Evolutionary conservation across 371 early-diverging fungal genomes (phyloP), one percentile per base, ranked within the genome.

Genomic region (Scutellospora calospora): DNA sequence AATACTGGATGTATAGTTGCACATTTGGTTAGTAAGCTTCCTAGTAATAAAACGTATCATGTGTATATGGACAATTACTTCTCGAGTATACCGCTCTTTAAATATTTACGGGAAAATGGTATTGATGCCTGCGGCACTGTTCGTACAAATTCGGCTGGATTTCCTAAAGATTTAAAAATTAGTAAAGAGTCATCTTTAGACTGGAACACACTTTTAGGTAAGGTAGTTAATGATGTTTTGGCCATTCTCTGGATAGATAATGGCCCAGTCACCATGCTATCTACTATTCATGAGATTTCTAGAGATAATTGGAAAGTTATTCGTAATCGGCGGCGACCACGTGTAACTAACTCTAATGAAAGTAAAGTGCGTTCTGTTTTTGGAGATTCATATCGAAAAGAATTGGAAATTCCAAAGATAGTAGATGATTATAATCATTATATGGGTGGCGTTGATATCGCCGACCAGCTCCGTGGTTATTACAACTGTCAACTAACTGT

Each of bases 361-460:
- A 22, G 22, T 55, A 55, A 16, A 66, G 71, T 45, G 52, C 11
- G 52, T 16, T 16, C 38, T 41, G 8, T 41, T 41, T 41, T 41
- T 65, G 9, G 38, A 65, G 20, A 65, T 16, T 11, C 29, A 29
- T 18, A 18, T 14, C 9, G 65, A 6, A 49, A 80, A 76, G 49
- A 25, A n/a, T 71, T 71, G n/a, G n/a, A 2, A 49, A 71, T 71
- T 71, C 68, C 45, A n/a, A 68, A 35, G 12, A 29, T 60, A 8
- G 33, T 65, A 5, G 16, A 65, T 60, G 82, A 85, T 31, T 83
- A 83, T 80, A 82, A 83, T 27, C 25, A 77, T 8, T 27, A 83
- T 41, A 85, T 83, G 79, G 77, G 66, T 45, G 83, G 81, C 0
- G 83, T 85, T 6, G 83, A 82, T 41, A 82, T 78, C 22, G 82